A percentile compares a stretch with the other conserved stretches of the same genome.
Evolutionary conservation across 108 stramenopile species (phyloP).

Genomic region (Halocafeteria seosinensis): DNA sequence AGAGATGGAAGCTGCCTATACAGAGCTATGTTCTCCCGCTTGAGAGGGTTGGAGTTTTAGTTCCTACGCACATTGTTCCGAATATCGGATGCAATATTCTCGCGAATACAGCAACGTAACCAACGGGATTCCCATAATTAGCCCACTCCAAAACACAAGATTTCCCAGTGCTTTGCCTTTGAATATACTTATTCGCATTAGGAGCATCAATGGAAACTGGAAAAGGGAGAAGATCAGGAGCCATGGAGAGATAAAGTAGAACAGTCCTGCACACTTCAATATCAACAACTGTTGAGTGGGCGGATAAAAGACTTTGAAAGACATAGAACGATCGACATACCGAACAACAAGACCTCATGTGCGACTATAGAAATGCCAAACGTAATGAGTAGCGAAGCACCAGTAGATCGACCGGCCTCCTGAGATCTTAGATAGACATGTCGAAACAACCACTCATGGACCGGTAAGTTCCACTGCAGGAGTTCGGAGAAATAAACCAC

Average conservation of each 20-base stretch:
- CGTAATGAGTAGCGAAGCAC: background rate
- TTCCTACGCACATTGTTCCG: background rate
- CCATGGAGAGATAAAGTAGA: background rate
- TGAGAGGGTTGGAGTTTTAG: too few relatives aligned
- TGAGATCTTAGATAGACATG: background rate
- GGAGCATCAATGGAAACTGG: background rate
- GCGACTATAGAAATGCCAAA: background rate
- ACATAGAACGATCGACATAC: too few relatives aligned
- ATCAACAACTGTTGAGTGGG: too few relatives aligned
- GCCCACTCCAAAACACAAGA: background rate
- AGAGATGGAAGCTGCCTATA: too few relatives aligned
- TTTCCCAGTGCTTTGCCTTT: constrained; percentile 2
- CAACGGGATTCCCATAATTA: background rate
- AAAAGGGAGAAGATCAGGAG: background rate
- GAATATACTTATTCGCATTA: background rate
- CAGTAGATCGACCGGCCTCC: background rate
- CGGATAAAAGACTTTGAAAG: too few relatives aligned
- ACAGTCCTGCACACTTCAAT: too few relatives aligned
- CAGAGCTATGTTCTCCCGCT: too few relatives aligned
- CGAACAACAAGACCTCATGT: background rate
- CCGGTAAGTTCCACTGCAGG: constrained; percentile 1
- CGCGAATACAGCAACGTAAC: background rate
- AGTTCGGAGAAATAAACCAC: too few relatives aligned
- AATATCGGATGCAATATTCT: background rate
- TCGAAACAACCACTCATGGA: background rate